Base-by-base conservation (phyloP, 2,329 filamentous ascomycete genomes). In the Fusarium pseudonygamai region DNA sequence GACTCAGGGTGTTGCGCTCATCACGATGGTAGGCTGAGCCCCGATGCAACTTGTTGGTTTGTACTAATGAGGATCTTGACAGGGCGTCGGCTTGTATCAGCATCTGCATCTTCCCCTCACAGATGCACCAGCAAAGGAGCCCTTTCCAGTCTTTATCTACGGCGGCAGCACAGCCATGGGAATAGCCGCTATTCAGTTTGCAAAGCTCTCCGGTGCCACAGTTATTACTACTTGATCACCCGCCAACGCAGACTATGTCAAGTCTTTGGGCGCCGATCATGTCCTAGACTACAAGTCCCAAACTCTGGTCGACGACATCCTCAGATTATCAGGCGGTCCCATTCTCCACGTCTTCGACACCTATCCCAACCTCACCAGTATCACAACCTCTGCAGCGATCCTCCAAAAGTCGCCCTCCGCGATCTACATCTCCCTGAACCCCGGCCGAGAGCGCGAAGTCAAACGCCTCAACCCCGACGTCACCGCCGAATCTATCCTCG, bases 161-260 rank as follows among this genome's bases (percentile, higher is more conserved):
- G 85, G 84, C 43, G 84, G 83, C 18, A 87, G 87, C 77, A 89
- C 85, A 15, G 88, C 87, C 3, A 89, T 88, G 4, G 86, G 85
- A 78, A 86, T 88, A 30, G 86, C 88, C 49, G 82, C 80, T 4
- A 83, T 85, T 64, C 83, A 85, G 72, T 82, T 77, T 56, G 81
- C 82, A 50, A 82, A 81, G 64, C 73, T 80, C 5, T 82, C 80
- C 4, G 83, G 81, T 1, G 79, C 80, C 10, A 73, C 57, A 10
- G 81, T 85, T 1, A 75, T 83, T 18, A 71, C 83, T 1, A 84
- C 83, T 4, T 75, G 79, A 3, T 84, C 83, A 9, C 79, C 79
- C n/a, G 68, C 58, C 49, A 81, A 82, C 52, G 78, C 78, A 20
- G 80, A 79, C 11, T 78, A 80, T 9, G 58, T 83, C 7, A 75